Evolutionary conservation across 352 stramenopile species (phyloP).

Genomic region (Phytophthora uliginosa): DNA sequence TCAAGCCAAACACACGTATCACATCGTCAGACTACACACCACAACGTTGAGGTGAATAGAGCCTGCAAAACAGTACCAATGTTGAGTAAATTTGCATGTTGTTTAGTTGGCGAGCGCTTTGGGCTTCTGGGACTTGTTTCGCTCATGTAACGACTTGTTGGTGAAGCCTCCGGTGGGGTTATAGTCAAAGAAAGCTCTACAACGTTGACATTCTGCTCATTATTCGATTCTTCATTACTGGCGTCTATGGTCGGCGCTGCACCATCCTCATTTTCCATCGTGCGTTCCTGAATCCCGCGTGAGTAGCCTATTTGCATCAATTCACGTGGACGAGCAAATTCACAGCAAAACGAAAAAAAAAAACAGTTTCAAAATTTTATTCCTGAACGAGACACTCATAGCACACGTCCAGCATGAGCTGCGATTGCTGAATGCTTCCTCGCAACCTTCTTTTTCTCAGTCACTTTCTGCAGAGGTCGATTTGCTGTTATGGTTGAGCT

Average conservation of each 20-base stretch:
- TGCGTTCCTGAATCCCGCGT: neutral
- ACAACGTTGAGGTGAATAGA: neutral
- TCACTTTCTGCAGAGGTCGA: constrained; percentile 1
- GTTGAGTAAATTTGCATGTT: constrained; percentile 46
- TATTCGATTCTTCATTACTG: neutral
- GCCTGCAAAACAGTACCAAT: constrained; percentile 34
- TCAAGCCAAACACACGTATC: neutral
- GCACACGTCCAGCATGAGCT: constrained; percentile 3
- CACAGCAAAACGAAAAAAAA: neutral
- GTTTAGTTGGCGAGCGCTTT: constrained; percentile 36
- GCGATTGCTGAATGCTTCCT: constrained; percentile 8
- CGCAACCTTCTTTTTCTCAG: constrained; percentile 20
- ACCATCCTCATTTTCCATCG: constrained; percentile 20
- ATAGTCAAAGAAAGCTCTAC: constrained; percentile 19
- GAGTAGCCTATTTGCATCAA: constrained; percentile 26
- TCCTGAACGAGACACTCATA: constrained; percentile 19
- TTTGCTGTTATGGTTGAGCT: neutral
- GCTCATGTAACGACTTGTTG: constrained; percentile 3
- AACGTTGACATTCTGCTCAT: constrained; percentile 4
- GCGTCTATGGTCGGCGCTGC: neutral
- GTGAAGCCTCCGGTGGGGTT: constrained; percentile 3
- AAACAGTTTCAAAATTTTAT: constrained; percentile 32
- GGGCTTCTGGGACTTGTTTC: constrained; percentile 30
- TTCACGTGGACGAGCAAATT: neutral
- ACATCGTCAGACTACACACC: neutral